A percentile compares a stretch with the other conserved stretches of the same genome.
Conservation (phyloP, 495 filamentous ascomycete genomes). For the Penicillium cinerascens region DNA sequence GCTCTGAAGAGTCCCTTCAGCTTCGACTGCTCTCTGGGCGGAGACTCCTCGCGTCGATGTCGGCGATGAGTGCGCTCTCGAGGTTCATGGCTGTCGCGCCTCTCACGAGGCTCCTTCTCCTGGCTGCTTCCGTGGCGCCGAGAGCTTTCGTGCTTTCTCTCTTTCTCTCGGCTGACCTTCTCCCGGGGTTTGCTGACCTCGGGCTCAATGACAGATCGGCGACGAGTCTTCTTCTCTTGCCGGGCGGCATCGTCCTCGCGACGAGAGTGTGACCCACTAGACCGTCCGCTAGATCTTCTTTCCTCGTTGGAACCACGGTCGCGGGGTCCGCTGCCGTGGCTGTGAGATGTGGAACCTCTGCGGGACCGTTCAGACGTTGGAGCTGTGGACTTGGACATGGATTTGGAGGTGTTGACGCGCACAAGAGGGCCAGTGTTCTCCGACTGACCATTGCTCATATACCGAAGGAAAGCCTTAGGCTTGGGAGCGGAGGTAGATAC, state of each 20-base stretch:
- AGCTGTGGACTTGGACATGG: conserved; percentile 24
- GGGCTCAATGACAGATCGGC: conserved; percentile 11
- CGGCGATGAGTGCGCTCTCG: conserved; percentile 21
- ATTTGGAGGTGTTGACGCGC: conserved; percentile 26
- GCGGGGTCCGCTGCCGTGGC: conserved; percentile 28
- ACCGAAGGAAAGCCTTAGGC: conserved; percentile 34
- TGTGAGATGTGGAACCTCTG: conserved; percentile 30
- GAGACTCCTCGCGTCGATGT: conserved; percentile 33
- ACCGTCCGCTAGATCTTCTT: conserved; percentile 27
- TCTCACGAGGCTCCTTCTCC: conserved; percentile 16
- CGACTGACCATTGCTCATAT: conserved; percentile 38
- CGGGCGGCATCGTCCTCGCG: conserved; percentile 18
- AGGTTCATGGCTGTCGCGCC: not conserved
- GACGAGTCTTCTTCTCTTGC: conserved; percentile 11
- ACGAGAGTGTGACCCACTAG: conserved; percentile 24
- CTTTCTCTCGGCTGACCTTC: conserved; percentile 5
- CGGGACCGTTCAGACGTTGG: conserved; percentile 24
- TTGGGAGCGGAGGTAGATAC: conserved; percentile 21
- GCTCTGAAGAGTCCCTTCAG: conserved; percentile 38
- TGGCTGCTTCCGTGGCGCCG: conserved; percentile 19
- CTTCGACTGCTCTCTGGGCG: conserved; percentile 30
- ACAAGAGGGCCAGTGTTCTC: conserved; percentile 35
- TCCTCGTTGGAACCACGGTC: conserved; percentile 26
- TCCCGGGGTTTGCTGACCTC: conserved; percentile 13
- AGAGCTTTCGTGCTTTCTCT: conserved; percentile 21